These are phyloP conservation scores for Daldinia decipiens DNA, from an alignment of 495 filamentous ascomycete genomes.

Conservation along the genomic window DNA sequence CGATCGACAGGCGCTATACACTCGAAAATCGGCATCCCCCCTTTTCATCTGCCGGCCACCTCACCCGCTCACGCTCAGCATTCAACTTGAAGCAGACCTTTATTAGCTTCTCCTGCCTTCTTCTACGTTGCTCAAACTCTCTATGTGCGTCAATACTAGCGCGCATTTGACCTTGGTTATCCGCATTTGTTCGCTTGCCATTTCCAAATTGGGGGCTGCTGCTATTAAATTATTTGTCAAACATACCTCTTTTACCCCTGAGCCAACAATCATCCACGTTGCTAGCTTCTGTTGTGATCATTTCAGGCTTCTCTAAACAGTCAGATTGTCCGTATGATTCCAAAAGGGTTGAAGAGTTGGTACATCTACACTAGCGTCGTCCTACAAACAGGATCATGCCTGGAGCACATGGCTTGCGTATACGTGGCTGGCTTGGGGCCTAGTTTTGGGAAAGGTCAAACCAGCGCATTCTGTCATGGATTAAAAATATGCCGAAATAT, in stretches of 20 bases:
- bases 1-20: constrained; percentile 16
- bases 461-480: constrained; percentile 1
- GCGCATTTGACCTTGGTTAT: constrained; percentile 30
- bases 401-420: constrained; percentile 19
- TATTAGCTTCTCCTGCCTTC: constrained; percentile 10
- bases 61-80: constrained; percentile 14
- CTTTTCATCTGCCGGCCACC: constrained; percentile 31
- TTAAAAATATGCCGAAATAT: constrained; percentile 1
- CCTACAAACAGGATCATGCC: constrained; percentile 20
- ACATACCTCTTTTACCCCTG: constrained; percentile 25
- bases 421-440: constrained; percentile 12
- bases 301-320: constrained; percentile 13
- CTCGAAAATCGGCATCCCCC: constrained; percentile 18
- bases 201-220: constrained; percentile 44
- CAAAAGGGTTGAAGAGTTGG: constrained; percentile 8
- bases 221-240: constrained; percentile 39
- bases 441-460: not conserved
- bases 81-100: constrained; percentile 38
- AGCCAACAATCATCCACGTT: constrained; percentile 10
- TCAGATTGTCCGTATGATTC: not conserved
- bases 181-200: constrained; percentile 48
- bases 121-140: constrained; percentile 38
- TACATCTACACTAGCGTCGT: constrained; percentile 13
- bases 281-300: constrained; percentile 29
- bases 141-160: constrained; percentile 38